These are phyloP conservation scores for Hypoxylon sp. DNA, from an alignment of 2,329 filamentous ascomycete species.

Conservation along the genomic window DNA sequence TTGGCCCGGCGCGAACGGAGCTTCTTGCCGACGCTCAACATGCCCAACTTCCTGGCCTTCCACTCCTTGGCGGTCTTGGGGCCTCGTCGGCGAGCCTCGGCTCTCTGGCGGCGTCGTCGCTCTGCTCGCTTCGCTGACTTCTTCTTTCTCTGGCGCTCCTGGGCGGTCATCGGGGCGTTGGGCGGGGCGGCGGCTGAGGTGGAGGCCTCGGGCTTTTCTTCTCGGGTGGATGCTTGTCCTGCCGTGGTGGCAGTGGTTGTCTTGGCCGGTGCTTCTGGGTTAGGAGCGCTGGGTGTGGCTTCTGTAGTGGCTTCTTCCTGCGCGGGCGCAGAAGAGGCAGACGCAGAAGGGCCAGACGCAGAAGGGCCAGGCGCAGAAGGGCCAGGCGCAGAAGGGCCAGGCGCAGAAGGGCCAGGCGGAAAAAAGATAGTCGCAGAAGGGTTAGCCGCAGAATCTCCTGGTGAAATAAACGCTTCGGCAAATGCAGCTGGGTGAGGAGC, in stretches of 20 bases:
- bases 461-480: no score
- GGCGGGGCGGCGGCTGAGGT: not conserved
- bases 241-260: no score
- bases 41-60: constrained; percentile 2
- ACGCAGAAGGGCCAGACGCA: no score
- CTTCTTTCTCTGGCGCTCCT: not conserved
- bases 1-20: not conserved
- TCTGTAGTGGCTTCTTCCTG: not conserved
- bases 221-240: not conserved
- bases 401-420: no score
- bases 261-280: not conserved
- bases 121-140: not conserved
- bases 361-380: no score
- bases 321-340: not conserved
- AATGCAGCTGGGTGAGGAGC: no score
- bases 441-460: no score
- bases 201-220: not conserved
- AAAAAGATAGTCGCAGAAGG: no score
- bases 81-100: not conserved
- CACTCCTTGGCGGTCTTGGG: constrained; percentile 6
- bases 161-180: not conserved
- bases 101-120: not conserved
- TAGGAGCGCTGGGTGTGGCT: not conserved
- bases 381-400: no score
- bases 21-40: not conserved